Conservation (phyloP, 1,139 yeast species). For the Geotrichum reessii region DNA sequence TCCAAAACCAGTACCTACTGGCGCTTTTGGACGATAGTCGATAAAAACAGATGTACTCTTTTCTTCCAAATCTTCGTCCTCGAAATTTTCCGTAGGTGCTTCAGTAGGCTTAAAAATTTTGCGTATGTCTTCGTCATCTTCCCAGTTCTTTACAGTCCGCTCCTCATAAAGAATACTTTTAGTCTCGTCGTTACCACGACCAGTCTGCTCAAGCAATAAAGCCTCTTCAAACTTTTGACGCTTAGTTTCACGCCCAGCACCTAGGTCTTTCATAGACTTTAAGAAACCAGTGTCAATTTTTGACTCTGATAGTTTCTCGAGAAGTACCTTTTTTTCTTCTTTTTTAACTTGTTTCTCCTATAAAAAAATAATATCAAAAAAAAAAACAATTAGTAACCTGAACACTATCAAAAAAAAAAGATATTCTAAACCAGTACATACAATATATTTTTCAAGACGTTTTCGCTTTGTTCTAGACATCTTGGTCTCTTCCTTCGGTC, state of each 20-base stretch:
- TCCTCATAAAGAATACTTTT: slow-evolving; percentile 64
- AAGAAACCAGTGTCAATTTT: slow-evolving; percentile 60
- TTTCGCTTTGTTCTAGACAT: slow-evolving; percentile 70
- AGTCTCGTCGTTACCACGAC: slow-evolving; percentile 62
- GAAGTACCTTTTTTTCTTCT: slow-evolving; percentile 75
- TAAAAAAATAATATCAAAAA: slow-evolving; percentile 25
- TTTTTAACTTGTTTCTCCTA: slow-evolving; percentile 79
- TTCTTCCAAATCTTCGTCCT: slow-evolving; percentile 20
- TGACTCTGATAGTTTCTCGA: slow-evolving; percentile 65
- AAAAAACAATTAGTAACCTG: background rate
- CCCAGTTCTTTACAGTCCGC: slow-evolving; percentile 61
- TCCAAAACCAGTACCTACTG: slow-evolving; percentile 67
- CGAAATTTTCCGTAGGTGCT: slow-evolving; percentile 18
- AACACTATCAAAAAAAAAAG: background rate
- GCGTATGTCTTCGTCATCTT: slow-evolving; percentile 35
- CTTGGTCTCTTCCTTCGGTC: slow-evolving; percentile 54
- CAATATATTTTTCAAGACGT: slow-evolving; percentile 44
- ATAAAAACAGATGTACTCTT: slow-evolving; percentile 49
- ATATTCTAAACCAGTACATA: too few species aligned
- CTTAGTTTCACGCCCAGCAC: slow-evolving; percentile 69
- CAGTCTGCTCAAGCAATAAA: slow-evolving; percentile 63
- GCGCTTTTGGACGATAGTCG: slow-evolving; percentile 63
- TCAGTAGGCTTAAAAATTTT: slow-evolving; percentile 7
- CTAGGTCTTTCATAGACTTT: slow-evolving; percentile 69
- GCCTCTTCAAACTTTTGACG: slow-evolving; percentile 73